Base-by-base conservation (phyloP, 495 filamentous ascomycete species). In the Durotheca rogersii region DNA sequence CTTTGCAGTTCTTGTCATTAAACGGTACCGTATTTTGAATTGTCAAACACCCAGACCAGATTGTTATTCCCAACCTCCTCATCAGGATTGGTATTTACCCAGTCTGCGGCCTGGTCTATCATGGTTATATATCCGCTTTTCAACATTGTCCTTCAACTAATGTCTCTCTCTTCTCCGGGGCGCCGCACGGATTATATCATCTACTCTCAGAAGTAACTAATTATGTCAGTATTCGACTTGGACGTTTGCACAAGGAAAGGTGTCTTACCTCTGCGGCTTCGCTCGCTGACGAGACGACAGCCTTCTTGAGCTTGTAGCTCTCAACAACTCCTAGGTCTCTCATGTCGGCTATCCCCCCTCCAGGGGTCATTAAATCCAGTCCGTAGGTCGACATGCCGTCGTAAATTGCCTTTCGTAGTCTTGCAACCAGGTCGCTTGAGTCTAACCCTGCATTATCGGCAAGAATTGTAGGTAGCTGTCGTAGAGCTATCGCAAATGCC, bases 361-460 rank as follows among this genome's bases (percentile, higher is more conserved):
- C 92, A 3, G 92, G 90, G 0, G 87, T 88, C 69, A 87, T 74
- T 53, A 98, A 72, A 67, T 98, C 93, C 56, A 98, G 66, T 11
- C 93, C 93, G 20, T 91, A 94, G 46, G 82, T 93, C 33, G 83
- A 89, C 84, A 94, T 84, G 44, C 94, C 93, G 51, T 90, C 84
- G 72, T 96, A 96, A 56, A 96, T 89, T 12, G 90, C 89, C 71
- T 91, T 90, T 47, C 92, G 86, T 49, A 98, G 78, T 45, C 90
- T 86, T 4, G 91, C 88, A 15, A 98, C 89, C 15, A 98, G 81
- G 45, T 97, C 93, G 50, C 89, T 90, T 6, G 88, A 93, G 67
- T 98, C 93, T 46, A 96, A 82, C 60, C 93, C 93, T 17, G 93
- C 93, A 58, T 98, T 98, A 72, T 98, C 93, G 9, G 93, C 94